Conservation (phyloP, 164 flowering plant genomes). For the Vitis cinerea region DNA sequence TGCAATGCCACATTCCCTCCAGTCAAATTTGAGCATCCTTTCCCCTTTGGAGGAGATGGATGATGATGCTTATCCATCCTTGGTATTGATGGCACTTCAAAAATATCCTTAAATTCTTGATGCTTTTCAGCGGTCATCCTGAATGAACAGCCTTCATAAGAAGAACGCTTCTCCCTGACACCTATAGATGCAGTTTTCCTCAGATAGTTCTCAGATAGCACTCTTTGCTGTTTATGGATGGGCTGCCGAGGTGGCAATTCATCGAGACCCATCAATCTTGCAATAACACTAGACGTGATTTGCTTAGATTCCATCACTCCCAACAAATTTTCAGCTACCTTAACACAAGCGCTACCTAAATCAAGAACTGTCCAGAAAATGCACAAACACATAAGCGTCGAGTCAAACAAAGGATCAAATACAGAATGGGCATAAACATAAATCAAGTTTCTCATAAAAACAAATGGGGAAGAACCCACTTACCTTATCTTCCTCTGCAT, state of each 20-base stretch:
- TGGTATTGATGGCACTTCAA: constrained; percentile 7
- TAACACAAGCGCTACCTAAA: not conserved
- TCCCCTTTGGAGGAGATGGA: constrained; percentile 5
- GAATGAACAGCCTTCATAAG: constrained; percentile 8
- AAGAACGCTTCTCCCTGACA: constrained; percentile 17
- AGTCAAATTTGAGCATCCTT: not conserved
- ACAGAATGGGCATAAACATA: not conserved
- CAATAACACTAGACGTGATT: constrained; percentile 41
- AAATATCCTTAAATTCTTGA: constrained; percentile 11
- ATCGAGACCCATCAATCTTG: constrained; percentile 50
- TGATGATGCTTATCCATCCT: not conserved
- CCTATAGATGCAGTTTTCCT: constrained; percentile 42
- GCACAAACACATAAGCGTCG: constrained; percentile 3
- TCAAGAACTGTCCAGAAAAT: constrained; percentile 3
- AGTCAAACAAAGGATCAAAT: not conserved
- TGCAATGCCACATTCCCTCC: not conserved
- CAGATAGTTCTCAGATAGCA: constrained; percentile 42
- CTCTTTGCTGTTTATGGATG: constrained; percentile 19
- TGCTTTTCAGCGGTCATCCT: constrained; percentile 16
- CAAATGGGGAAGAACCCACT: constrained; percentile 6
- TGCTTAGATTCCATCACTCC: constrained; percentile 25
- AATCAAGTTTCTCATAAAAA: not conserved
- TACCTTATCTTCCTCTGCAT: constrained; percentile 28
- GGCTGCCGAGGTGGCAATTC: constrained; percentile 24
- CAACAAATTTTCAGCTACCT: not conserved